Conservation (phyloP, 129 eudicot genomes). For the Cynara cardunculus region DNA sequence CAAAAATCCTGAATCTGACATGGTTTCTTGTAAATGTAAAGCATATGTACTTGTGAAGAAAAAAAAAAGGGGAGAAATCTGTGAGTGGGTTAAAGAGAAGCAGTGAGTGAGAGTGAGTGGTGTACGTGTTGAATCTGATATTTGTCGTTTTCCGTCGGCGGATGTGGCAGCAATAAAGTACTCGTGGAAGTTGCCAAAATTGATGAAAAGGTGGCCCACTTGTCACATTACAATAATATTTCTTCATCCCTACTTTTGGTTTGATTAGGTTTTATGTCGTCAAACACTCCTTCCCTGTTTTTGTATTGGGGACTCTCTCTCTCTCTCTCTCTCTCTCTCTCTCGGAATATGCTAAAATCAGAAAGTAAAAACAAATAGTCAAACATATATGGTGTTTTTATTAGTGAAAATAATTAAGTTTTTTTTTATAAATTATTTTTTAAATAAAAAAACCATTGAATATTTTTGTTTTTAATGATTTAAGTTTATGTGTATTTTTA, state of each 20-base stretch:
- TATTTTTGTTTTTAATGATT: too few relatives aligned
- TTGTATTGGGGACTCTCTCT: too few relatives aligned
- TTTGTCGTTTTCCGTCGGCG: neutral
- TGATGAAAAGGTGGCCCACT: neutral
- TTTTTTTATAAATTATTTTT: too few relatives aligned
- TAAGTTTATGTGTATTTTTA: too few relatives aligned
- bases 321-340: too few relatives aligned
- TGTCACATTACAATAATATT: neutral
- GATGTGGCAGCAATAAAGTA: neutral
- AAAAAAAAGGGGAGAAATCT: neutral
- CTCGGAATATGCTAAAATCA: too few relatives aligned
- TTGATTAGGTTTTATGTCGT: neutral
- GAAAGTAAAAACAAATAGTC: too few relatives aligned
- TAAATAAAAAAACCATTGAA: too few relatives aligned
- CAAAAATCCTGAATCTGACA: too few relatives aligned
- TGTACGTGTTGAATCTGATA: neutral
- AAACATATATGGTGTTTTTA: too few relatives aligned
- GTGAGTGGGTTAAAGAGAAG: neutral
- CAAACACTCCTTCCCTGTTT: neutral
- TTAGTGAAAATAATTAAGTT: too few relatives aligned
- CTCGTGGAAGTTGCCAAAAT: neutral
- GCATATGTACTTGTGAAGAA: neutral
- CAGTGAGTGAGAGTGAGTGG: neutral
- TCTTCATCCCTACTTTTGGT: neutral
- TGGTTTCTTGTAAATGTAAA: neutral